Evolutionary conservation across 805 yeast genomes (phyloP).

Genomic region (Ogataea neopini): DNA sequence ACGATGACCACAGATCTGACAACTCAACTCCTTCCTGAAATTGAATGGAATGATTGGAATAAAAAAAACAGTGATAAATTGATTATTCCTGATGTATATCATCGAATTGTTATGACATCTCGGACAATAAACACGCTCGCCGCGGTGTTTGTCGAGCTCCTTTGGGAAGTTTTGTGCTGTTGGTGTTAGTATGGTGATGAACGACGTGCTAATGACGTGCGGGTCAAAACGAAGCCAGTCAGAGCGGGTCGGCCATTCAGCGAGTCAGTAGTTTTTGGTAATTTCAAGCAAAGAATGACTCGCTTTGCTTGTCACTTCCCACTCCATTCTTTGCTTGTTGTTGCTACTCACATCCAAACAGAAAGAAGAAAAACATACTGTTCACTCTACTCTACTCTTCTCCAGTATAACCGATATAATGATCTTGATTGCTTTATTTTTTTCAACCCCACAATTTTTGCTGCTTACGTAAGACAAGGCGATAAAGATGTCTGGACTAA

Average conservation of each 20-base stretch:
- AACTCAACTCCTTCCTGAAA: conserved; percentile 25
- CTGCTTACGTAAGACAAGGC: background rate
- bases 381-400: background rate
- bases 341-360: conserved; percentile 24
- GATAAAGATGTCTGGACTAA: too few relatives aligned
- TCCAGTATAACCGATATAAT: too few relatives aligned
- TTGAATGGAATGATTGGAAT: conserved; percentile 30
- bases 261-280: too few relatives aligned
- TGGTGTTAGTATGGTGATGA: background rate
- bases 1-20: conserved; percentile 27
- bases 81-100: conserved; percentile 24
- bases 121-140: conserved; percentile 25
- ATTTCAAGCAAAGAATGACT: too few relatives aligned
- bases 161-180: conserved; percentile 18
- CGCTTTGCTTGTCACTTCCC: background rate
- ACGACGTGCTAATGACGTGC: background rate
- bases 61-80: conserved; percentile 28
- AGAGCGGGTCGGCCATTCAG: too few relatives aligned
- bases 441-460: background rate
- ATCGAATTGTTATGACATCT: conserved; percentile 32
- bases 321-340: too few relatives aligned
- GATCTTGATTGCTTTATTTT: background rate
- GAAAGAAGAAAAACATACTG: conserved; percentile 22
- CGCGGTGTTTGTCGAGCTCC: conserved; percentile 13
- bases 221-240: background rate